phyloP scores from a whole-genome alignment of 2,329 filamentous ascomycete species.

The Corniculantispora saksenae region DNA sequence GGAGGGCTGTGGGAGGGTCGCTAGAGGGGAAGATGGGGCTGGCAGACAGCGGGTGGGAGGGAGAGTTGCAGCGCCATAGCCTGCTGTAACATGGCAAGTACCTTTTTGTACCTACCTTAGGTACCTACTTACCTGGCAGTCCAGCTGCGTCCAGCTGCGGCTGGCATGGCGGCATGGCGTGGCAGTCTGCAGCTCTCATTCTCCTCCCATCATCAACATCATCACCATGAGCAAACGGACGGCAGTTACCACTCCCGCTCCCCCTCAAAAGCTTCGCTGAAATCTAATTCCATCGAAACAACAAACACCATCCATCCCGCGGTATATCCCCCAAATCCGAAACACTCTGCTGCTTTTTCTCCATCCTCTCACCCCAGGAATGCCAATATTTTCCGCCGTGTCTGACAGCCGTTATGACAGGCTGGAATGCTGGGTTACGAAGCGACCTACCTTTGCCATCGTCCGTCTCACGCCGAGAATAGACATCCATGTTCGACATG shows the following conservation, averaged over 20 bases:
- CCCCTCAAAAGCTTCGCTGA: not conserved
- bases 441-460: not conserved
- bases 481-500: not conserved
- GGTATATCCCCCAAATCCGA: not conserved
- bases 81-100: not conserved
- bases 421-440: not conserved
- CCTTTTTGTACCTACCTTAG: constrained; percentile 4
- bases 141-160: no score
- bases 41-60: not conserved
- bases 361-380: not conserved
- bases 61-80: not conserved
- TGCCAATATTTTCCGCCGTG: not conserved
- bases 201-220: not conserved
- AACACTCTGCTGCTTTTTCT: not conserved
- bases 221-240: not conserved
- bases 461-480: no score
- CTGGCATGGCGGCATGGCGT: no score
- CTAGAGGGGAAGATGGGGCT: not conserved
- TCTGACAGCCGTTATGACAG: not conserved
- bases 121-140: no score
- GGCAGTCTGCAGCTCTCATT: no score
- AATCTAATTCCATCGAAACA: not conserved
- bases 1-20: no score
- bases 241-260: not conserved
- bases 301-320: not conserved